Percentiles rank a stretch among this genome's conserved stretches.
These are phyloP conservation scores for Clonostachys byssicola DNA, from an alignment of 2,329 filamentous ascomycete genomes.

Conservation along the genomic window DNA sequence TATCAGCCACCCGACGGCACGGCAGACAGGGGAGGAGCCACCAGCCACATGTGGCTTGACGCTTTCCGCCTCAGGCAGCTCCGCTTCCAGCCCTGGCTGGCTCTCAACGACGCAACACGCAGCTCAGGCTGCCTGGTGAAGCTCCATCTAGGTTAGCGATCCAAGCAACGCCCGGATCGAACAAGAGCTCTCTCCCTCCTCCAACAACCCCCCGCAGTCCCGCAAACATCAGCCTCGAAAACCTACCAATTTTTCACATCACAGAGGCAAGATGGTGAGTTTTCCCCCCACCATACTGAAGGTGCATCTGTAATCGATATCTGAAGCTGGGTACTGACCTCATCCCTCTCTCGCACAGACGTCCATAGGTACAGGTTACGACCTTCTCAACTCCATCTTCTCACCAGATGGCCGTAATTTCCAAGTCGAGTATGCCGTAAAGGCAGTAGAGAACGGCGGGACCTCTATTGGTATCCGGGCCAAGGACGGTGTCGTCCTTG, in stretches of 20 bases:
- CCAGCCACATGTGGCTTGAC: slow-evolving; percentile 1
- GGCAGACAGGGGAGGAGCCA: not conserved
- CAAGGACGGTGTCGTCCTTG: slow-evolving; percentile 94
- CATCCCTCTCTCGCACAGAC: slow-evolving; percentile 53
- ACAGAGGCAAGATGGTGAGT: not conserved
- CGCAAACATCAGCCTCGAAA: not conserved
- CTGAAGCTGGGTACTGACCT: slow-evolving; percentile 5
- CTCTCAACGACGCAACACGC: not conserved
- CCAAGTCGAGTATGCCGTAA: slow-evolving; percentile 97
- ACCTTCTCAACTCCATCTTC: slow-evolving; percentile 99
- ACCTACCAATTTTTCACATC: not conserved
- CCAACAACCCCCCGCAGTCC: no score
- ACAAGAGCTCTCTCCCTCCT: not conserved
- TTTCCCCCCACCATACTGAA: slow-evolving; percentile 11
- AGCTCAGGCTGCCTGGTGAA: slow-evolving; percentile 12
- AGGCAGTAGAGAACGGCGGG: slow-evolving; percentile 96
- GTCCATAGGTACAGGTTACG: slow-evolving; percentile 99
- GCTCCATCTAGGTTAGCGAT: slow-evolving; percentile 34
- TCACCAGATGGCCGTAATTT: slow-evolving; percentile 98
- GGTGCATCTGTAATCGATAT: slow-evolving; percentile 1
- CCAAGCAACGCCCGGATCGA: no score
- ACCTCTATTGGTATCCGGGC: slow-evolving; percentile 94
- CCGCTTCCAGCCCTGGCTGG: not conserved
- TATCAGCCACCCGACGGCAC: no score
- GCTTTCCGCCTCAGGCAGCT: not conserved